phyloP scores from a whole-genome alignment of 1,284 basidiomycete species.

The Ustilago shanxiensis region DNA sequence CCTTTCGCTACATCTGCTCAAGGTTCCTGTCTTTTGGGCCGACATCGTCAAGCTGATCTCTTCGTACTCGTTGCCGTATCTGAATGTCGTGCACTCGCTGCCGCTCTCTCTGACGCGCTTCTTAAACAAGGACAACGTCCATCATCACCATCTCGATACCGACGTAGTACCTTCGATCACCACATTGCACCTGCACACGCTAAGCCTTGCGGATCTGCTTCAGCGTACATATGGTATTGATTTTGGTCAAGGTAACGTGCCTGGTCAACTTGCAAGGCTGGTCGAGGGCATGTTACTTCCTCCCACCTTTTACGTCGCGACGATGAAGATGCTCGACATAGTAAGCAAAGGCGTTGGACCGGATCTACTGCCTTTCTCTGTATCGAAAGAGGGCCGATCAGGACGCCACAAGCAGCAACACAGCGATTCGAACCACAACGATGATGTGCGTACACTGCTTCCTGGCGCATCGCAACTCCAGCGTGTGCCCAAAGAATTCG shows the following conservation, averaged over 20 bases:
- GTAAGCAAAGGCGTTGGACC: constrained; percentile 24
- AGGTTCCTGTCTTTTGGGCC: constrained; percentile 55
- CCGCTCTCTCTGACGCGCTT: constrained; percentile 78
- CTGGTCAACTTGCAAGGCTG: constrained; percentile 84
- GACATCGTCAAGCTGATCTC: constrained; percentile 74
- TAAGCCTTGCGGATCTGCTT: constrained; percentile 76
- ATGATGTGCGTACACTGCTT: constrained; percentile 4
- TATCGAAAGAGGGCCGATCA: not conserved
- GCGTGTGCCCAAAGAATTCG: constrained; percentile 81
- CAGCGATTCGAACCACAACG: not conserved
- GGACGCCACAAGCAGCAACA: not conserved
- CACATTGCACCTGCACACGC: constrained; percentile 76
- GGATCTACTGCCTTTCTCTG: constrained; percentile 74
- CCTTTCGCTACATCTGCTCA: constrained; percentile 49
- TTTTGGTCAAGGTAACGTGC: constrained; percentile 82
- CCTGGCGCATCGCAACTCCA: constrained; percentile 65
- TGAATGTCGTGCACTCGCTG: constrained; percentile 79
- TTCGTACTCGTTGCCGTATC: constrained; percentile 81
- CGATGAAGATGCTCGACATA: constrained; percentile 47
- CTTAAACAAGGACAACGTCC: constrained; percentile 72
- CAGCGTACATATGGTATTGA: constrained; percentile 75
- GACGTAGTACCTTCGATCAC: constrained; percentile 78
- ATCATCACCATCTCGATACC: constrained; percentile 46
- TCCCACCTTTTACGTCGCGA: constrained; percentile 73
- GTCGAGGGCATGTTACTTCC: constrained; percentile 79